Evolutionary conservation across 306 rosid genomes (phyloP), one percentile per base, ranked within the genome.

Genomic region (Cicer yamashitae): DNA sequence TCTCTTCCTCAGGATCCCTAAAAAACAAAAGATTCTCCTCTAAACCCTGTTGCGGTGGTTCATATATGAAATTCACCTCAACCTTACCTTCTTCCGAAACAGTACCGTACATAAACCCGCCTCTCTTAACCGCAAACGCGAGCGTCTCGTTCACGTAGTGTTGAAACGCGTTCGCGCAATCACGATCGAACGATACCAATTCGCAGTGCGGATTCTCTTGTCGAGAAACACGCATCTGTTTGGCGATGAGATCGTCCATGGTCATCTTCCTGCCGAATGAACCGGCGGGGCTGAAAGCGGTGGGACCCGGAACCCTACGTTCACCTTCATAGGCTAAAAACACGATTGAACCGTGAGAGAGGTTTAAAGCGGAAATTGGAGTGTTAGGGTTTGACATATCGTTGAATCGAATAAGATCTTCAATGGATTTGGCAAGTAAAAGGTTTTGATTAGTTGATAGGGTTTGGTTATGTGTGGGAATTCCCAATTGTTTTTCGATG

Each of bases 261-360:
- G 99, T 96, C 99, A 96, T 96, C 87, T 92, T 96, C 4, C 96
- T 91, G 45, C 99, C 99, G 67, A 96, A 96, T 5, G 98, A 92
- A 6, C 99, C 99, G 10, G 98, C 90, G 0, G 96, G 93, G 69
- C 64, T 73, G 81, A 92, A 68, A 6, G 83, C 70, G 6, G 77
- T 4, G 4, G 85, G 99, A 0, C 99, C 93, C 2, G 88, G 58
- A 39, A 96, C 92, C 37, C 79, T 84, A 13, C 98, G 96, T 59
- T 92, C 97, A 8, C 96, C 98, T 8, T 87, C 91, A 88, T 96
- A 92, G 45, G 90, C 25, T 37, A 96, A 70, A 54, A 86, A 96
- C 0, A 92, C 30, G 13, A 96, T 88, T 7, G 98, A 91, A 9
- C 99, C 99, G 15, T 92, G 93, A 2, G 88, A 51, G 63, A 96